Evolutionary conservation across 2,329 filamentous ascomycete species (phyloP), one percentile per base, ranked within the genome.

Genomic region (Colletotrichum lindemuthianum): DNA sequence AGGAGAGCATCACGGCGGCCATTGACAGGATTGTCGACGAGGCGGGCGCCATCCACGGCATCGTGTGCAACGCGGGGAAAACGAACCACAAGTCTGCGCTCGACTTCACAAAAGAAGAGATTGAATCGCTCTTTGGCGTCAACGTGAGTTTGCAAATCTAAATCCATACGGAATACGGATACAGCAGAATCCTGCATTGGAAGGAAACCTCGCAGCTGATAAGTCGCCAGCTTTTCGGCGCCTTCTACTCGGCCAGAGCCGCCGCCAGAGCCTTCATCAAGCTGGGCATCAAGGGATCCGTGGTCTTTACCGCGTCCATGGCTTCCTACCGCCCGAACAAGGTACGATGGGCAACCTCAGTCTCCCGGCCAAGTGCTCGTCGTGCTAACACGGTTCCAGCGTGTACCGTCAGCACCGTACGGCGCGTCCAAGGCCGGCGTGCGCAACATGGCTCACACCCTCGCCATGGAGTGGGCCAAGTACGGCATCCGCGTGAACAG

Each of bases 81-180:
- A 85, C 82, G 11, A 82, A 84, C 68, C 83, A 85, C 67, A 84
- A 84, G 69, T 71, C 82, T 2, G 82, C 82, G 0, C 71, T 84
- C 6, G 81, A 85, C 32, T 85, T 72, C 49, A 67, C 60, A 16
- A 60, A 65, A n/a, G 70, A 68, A 3, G 67, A 72, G 58, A 56
- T 72, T 8, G 66, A 72, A 56, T 76, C 60, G 76, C 73, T 67
- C 5, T 69, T 68, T n/a, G 51, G 60, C 39, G 60, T 68, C 39
- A 68, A 69, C 54, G 65, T 68, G 47, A 32, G 65, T 45, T 7
- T 2, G 5, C n/a, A 8, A 1, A 8, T n/a, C 3, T 10, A 15
- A n/a, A n/a, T n/a, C n/a, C n/a, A n/a, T n/a, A n/a, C n/a, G n/a
- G n/a, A n/a, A n/a, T 4, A 16, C 8, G 6, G 24, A 24, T 24